Base-by-base conservation (phyloP, 2,329 filamentous ascomycete genomes). In the Cylindrodendrum hubeiense region DNA sequence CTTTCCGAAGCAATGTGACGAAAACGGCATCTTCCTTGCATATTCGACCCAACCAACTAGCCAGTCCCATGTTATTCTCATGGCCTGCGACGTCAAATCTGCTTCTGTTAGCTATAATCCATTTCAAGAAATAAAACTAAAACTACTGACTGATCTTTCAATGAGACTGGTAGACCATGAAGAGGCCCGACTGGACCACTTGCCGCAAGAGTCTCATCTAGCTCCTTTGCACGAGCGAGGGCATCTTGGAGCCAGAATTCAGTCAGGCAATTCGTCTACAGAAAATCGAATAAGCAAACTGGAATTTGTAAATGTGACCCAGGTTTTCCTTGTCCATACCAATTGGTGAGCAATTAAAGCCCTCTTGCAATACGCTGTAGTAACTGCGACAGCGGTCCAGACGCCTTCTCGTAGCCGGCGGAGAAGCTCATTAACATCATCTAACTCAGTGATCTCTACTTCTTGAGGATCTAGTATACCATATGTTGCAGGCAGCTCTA, bases 131-230 rank as follows among this genome's bases (percentile, higher is more conserved):
- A n/a, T n/a, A n/a, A n/a, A n/a, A 21, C 12, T n/a, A 43, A 4
- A 30, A 8, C 13, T 30, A 9, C 44, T 3, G 47, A 3, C 34
- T 26, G 52, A 71, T 43, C 70, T 67, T 79, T 82, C 28, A 72
- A 57, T 15, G 66, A 68, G 22, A 89, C 78, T 0, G 87, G 87
- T 0, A 89, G 77, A 1, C 90, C 90, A 76, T 92, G 89, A 4
- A 92, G 79, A 10, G 89, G 87, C 1, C 59, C 67, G 17, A 59
- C 13, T 47, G 67, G 57, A 4, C 65, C 58, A 6, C 37, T 53
- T 1, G 13, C 39, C 10, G 55, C 44, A 10, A 67, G 58, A 1
- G n/a, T 30, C 5, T 26, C 37, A 37, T 67, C 65, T 1, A 69
- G 65, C 21, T 60, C 49, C 12, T 55, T 41, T 4, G 65, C 65